Evolutionary conservation across 202 grass and related monocot species (phyloP).

Genomic region (Musa balbisiana): DNA sequence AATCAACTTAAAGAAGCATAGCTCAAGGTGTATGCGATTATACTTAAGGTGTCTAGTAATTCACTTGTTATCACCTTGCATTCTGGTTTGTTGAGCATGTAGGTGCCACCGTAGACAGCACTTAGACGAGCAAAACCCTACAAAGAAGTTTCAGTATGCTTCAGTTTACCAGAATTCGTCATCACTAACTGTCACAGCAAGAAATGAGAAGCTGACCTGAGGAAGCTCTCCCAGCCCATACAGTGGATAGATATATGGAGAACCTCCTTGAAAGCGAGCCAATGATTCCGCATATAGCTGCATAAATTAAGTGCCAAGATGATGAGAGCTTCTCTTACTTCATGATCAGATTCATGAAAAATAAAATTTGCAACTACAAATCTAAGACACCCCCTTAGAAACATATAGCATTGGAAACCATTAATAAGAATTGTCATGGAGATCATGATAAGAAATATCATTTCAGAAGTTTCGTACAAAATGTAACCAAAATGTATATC

Average conservation of each 20-base stretch:
- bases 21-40: no score
- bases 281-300: constrained; percentile 1
- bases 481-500: no score
- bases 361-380: no score
- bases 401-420: constrained; percentile 28
- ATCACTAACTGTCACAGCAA: not conserved
- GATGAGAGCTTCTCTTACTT: not conserved
- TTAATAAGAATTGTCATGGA: no score
- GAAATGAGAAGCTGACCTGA: not conserved
- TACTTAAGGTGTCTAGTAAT: no score
- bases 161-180: not conserved
- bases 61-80: not conserved
- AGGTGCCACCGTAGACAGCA: constrained; percentile 11
- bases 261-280: not conserved
- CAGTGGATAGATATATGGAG: constrained; percentile 1
- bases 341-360: no score
- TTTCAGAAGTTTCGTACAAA: no score
- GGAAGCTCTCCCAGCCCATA: constrained; percentile 8
- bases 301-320: not conserved
- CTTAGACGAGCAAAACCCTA: constrained; percentile 3
- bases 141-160: not conserved
- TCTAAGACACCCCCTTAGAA: no score
- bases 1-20: no score
- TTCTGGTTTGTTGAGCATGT: constrained; percentile 6
- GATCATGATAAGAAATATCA: no score